These are phyloP conservation scores for Coccomyxa subellipsoidea DNA, from an alignment of 163 green algal species.

Conservation along the genomic window DNA sequence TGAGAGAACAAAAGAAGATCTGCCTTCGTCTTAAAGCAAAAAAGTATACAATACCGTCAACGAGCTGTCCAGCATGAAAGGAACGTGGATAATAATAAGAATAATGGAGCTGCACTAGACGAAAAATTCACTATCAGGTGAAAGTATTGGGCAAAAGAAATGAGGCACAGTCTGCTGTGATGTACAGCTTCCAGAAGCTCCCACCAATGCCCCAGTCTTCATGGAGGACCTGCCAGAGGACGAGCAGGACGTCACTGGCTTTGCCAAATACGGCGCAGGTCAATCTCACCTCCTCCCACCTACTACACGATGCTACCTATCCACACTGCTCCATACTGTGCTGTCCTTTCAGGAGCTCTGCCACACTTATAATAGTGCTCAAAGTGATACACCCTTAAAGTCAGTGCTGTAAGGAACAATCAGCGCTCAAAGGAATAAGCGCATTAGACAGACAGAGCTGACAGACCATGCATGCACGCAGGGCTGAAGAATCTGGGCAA, in stretches of 20 bases:
- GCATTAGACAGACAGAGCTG: neutral
- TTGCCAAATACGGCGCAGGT: slow-evolving; percentile 65
- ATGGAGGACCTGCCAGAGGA: slow-evolving; percentile 93
- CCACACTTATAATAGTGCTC: too few species aligned
- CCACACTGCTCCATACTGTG: neutral
- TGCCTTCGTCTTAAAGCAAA: too few species aligned
- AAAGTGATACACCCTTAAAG: too few species aligned
- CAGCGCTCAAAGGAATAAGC: neutral
- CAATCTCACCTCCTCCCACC: neutral
- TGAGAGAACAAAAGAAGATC: neutral
- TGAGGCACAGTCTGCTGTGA: too few species aligned
- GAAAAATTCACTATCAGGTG: too few species aligned
- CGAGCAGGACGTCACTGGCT: slow-evolving; percentile 66
- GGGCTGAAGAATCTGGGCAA: slow-evolving; percentile 95
- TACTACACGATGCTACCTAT: neutral
- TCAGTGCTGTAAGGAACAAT: neutral
- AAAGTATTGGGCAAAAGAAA: too few species aligned
- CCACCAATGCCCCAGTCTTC: slow-evolving; percentile 72
- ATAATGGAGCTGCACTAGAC: too few species aligned
- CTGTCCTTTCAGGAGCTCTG: too few species aligned
- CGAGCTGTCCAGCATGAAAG: too few species aligned
- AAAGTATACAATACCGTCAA: too few species aligned
- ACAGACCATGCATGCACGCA: too few species aligned
- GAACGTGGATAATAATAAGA: too few species aligned
- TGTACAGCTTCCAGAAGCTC: slow-evolving; percentile 60